Evolutionary conservation across 139 green algal genomes (phyloP).

Genomic region (Chlamydomonas sp.): DNA sequence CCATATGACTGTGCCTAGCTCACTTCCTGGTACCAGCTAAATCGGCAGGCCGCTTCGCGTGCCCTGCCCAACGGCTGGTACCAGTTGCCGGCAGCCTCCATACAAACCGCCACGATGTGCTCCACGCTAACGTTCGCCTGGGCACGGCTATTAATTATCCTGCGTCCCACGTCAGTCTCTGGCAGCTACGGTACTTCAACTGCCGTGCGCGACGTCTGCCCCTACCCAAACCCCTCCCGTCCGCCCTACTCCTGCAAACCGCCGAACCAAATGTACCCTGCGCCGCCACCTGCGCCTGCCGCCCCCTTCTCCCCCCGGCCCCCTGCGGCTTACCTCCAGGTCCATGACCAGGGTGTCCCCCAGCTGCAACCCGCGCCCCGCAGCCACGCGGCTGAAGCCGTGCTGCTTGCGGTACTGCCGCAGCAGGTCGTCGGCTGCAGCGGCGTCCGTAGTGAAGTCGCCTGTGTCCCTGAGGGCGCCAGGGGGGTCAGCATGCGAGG

Average conservation of each 20-base stretch:
- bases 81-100: too few species aligned
- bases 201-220: too few species aligned
- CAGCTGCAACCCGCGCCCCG: slow-evolving; percentile 45
- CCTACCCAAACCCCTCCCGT: neutral
- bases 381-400: slow-evolving; percentile 64
- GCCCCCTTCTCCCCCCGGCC: too few species aligned
- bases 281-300: neutral
- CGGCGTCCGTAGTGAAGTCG: slow-evolving; percentile 60
- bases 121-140: too few species aligned
- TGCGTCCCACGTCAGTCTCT: neutral
- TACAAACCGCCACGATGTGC: too few species aligned
- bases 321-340: slow-evolving; percentile 29
- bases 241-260: neutral
- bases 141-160: neutral
- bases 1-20: too few species aligned
- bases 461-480: slow-evolving; percentile 49
- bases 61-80: neutral
- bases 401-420: slow-evolving; percentile 67
- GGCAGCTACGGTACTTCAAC: neutral
- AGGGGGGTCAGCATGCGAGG: neutral
- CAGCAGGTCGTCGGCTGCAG: slow-evolving; percentile 67
- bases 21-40: too few species aligned
- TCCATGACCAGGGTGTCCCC: slow-evolving; percentile 61
- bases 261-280: neutral
- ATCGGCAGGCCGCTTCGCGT: neutral